Percentiles rank a stretch among this genome's conserved stretches.
Evolutionary conservation across 129 eudicot genomes (phyloP).

Genomic region (Rutidosis leptorrhynchoides): DNA sequence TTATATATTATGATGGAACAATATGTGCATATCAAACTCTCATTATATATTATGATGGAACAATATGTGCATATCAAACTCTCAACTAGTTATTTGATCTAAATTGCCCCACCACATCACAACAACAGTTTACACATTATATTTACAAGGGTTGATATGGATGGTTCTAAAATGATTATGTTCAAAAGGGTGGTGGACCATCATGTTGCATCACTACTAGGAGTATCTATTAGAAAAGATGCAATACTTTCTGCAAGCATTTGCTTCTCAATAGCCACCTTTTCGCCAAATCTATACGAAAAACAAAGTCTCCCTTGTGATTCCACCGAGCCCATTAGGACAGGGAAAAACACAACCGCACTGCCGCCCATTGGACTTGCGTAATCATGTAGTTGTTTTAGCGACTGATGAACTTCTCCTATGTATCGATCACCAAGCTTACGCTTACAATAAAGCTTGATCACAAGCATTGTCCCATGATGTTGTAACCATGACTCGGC

Average conservation of each 20-base stretch:
- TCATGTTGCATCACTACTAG: constrained; percentile 10
- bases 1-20: no score
- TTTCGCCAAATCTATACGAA: constrained; percentile 55
- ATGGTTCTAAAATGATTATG: neutral
- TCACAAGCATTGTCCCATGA: constrained; percentile 45
- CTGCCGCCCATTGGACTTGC: constrained; percentile 41
- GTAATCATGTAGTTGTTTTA: constrained; percentile 54
- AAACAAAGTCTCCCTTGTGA: constrained; percentile 54
- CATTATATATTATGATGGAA: no score
- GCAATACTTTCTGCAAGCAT: constrained; percentile 50
- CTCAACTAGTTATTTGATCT: neutral
- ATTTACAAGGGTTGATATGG: neutral
- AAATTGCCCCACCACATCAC: neutral
- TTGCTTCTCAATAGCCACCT: constrained; percentile 42
- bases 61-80: neutral
- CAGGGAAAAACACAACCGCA: constrained; percentile 39
- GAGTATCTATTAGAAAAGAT: constrained; percentile 9
- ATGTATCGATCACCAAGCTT: constrained; percentile 50
- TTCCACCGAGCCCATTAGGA: constrained; percentile 46
- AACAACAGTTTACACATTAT: neutral
- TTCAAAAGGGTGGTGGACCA: neutral
- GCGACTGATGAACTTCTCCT: constrained; percentile 50
- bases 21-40: no score
- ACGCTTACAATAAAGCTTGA: constrained; percentile 54
- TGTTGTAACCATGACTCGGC: constrained; percentile 44